These are phyloP conservation scores for Corynascus novoguineensis DNA, from an alignment of 495 filamentous ascomycete species.

Conservation along the genomic window DNA sequence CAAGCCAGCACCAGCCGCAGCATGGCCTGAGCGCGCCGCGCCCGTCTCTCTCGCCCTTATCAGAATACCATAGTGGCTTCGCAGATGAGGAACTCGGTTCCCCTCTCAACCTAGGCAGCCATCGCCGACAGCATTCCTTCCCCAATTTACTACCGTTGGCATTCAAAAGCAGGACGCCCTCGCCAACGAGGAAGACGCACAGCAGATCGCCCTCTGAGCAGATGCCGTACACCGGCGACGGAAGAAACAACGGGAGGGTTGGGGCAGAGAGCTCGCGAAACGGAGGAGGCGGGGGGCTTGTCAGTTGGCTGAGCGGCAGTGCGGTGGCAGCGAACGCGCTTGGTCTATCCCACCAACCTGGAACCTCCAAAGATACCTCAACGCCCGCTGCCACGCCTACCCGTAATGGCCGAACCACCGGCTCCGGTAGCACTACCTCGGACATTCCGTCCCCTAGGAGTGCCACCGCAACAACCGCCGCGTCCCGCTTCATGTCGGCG, in stretches of 20 bases:
- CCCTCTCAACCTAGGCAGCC: slow-evolving; percentile 20
- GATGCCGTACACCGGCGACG: slow-evolving; percentile 44
- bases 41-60: slow-evolving; percentile 25
- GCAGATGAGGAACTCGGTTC: slow-evolving; percentile 27
- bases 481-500: slow-evolving; percentile 43
- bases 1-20: slow-evolving; percentile 9
- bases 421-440: background rate
- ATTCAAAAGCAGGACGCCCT: slow-evolving; percentile 29
- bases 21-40: slow-evolving; percentile 17
- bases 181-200: slow-evolving; percentile 29
- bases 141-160: slow-evolving; percentile 33
- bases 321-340: slow-evolving; percentile 18
- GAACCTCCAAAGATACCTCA: slow-evolving; percentile 1
- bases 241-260: slow-evolving; percentile 20
- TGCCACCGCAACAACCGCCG: slow-evolving; percentile 23
- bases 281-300: slow-evolving; percentile 24
- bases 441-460: slow-evolving; percentile 33
- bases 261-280: slow-evolving; percentile 21
- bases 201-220: slow-evolving; percentile 27
- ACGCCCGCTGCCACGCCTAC: slow-evolving; percentile 33
- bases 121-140: slow-evolving; percentile 42
- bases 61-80: slow-evolving; percentile 36
- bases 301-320: slow-evolving; percentile 33
- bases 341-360: slow-evolving; percentile 12
- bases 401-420: slow-evolving; percentile 20